phyloP scores from a whole-genome alignment of 1,284 basidiomycete species.

The Cutaneotrichosporon cutaneum region DNA sequence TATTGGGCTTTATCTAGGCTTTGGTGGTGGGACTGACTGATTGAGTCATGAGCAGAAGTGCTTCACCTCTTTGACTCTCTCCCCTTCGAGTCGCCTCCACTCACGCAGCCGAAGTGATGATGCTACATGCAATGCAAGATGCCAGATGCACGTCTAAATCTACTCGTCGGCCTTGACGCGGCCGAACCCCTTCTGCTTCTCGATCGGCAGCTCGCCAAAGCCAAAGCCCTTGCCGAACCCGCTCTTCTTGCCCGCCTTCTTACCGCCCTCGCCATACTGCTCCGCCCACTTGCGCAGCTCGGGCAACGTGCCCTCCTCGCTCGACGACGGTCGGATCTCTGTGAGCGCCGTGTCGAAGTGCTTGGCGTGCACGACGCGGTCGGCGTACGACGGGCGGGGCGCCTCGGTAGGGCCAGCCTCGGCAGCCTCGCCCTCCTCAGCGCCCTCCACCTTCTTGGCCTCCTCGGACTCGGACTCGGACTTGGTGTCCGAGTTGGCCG shows the following conservation, averaged over 20 bases:
- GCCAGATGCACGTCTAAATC: slow-evolving; percentile 10
- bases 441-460: background rate
- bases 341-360: slow-evolving; percentile 78
- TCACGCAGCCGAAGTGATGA: background rate
- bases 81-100: background rate
- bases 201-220: slow-evolving; percentile 40
- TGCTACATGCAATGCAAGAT: slow-evolving; percentile 10
- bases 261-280: slow-evolving; percentile 72
- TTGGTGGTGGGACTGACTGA: background rate
- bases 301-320: slow-evolving; percentile 74
- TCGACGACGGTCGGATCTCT: slow-evolving; percentile 82
- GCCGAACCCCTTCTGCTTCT: slow-evolving; percentile 11
- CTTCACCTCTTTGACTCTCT: no score
- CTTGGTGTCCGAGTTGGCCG: background rate
- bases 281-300: slow-evolving; percentile 83
- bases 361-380: slow-evolving; percentile 40
- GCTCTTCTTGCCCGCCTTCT: slow-evolving; percentile 45
- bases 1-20: background rate
- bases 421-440: background rate
- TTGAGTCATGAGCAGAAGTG: background rate
- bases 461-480: background rate
- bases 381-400: background rate
- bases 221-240: slow-evolving; percentile 55
- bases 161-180: slow-evolving; percentile 15
- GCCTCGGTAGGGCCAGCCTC: slow-evolving; percentile 7